A percentile compares a stretch with the other conserved stretches of the same genome.
Conservation (phyloP, 192 early-diverging fungal species). For the Geranomyces michiganensis region DNA sequence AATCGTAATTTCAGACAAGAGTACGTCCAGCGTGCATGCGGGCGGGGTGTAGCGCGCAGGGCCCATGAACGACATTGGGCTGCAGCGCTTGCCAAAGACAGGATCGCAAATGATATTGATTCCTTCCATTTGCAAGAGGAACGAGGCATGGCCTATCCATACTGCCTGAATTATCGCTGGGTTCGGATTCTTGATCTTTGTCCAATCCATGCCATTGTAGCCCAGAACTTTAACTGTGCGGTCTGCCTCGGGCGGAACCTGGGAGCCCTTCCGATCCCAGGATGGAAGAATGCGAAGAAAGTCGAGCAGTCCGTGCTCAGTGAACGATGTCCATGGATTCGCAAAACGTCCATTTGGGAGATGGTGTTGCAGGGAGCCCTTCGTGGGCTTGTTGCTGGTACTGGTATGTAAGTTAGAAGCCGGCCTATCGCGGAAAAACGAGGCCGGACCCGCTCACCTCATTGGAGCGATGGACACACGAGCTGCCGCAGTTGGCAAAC, state of each 20-base stretch:
- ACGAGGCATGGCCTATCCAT: slow-evolving; percentile 64
- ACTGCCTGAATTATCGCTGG: slow-evolving; percentile 19
- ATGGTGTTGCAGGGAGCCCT: neutral
- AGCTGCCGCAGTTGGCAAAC: too few species aligned
- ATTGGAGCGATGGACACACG: too few species aligned
- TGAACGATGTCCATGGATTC: slow-evolving; percentile 69
- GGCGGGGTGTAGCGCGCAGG: slow-evolving; percentile 69
- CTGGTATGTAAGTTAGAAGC: too few species aligned
- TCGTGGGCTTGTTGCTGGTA: neutral
- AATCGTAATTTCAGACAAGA: slow-evolving; percentile 55
- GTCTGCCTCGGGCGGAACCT: slow-evolving; percentile 25
- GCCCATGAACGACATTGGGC: slow-evolving; percentile 67
- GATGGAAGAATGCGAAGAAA: slow-evolving; percentile 22
- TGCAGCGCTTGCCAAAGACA: slow-evolving; percentile 73
- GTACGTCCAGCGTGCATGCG: slow-evolving; percentile 65
- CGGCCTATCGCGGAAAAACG: too few species aligned
- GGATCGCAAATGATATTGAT: slow-evolving; percentile 78
- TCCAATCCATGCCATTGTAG: neutral
- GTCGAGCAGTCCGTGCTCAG: slow-evolving; percentile 26
- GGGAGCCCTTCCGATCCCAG: slow-evolving; percentile 31
- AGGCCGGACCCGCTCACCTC: too few species aligned
- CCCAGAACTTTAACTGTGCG: slow-evolving; percentile 14
- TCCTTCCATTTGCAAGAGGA: slow-evolving; percentile 66
- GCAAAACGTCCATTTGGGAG: slow-evolving; percentile 45
- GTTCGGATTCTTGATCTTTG: slow-evolving; percentile 29